phyloP scores from a whole-genome alignment of 2,329 filamentous ascomycete species.

The Sporothrix curviconia region DNA sequence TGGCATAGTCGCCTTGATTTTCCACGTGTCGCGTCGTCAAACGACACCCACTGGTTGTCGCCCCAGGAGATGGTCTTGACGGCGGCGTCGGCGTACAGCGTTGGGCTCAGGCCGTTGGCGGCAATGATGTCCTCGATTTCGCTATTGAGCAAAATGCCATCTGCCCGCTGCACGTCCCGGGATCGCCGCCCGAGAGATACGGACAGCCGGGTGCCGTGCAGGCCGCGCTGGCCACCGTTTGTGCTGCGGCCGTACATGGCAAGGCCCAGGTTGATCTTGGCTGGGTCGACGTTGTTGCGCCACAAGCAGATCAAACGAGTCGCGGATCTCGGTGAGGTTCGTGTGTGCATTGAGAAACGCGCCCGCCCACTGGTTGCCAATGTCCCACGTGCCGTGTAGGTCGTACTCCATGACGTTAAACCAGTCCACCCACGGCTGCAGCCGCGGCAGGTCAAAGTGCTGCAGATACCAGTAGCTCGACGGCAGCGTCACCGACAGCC shows the following conservation, averaged over 20 bases:
- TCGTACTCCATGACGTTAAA: conserved; percentile 29
- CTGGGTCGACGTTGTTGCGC: conserved; percentile 35
- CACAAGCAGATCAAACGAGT: conserved; percentile 39
- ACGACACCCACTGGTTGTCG: conserved; percentile 28
- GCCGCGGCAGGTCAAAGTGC: conserved; percentile 21
- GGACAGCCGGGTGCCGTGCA: conserved; percentile 25
- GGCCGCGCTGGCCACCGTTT: conserved; percentile 16
- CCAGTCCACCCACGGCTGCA: conserved; percentile 15
- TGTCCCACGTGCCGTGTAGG: conserved; percentile 36
- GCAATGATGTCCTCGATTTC: conserved; percentile 24
- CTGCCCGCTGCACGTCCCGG: conserved; percentile 20
- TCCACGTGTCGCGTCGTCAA: conserved; percentile 27
- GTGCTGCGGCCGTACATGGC: conserved; percentile 34
- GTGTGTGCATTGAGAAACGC: conserved; percentile 34
- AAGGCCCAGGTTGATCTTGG: conserved; percentile 37
- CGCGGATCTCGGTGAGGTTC: conserved; percentile 40
- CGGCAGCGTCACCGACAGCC: neutral
- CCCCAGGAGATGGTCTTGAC: conserved; percentile 26
- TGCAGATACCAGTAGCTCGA: conserved; percentile 19
- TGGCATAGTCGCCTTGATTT: conserved; percentile 25
- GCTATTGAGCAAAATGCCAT: conserved; percentile 20
- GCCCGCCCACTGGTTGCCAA: conserved; percentile 21
- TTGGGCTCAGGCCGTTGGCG: neutral
- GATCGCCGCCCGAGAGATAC: conserved; percentile 20
- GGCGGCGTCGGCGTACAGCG: conserved; percentile 21